phyloP scores from a whole-genome alignment of 225 moss, liverwort and hornwort species.

The Anthoceros angustus region DNA sequence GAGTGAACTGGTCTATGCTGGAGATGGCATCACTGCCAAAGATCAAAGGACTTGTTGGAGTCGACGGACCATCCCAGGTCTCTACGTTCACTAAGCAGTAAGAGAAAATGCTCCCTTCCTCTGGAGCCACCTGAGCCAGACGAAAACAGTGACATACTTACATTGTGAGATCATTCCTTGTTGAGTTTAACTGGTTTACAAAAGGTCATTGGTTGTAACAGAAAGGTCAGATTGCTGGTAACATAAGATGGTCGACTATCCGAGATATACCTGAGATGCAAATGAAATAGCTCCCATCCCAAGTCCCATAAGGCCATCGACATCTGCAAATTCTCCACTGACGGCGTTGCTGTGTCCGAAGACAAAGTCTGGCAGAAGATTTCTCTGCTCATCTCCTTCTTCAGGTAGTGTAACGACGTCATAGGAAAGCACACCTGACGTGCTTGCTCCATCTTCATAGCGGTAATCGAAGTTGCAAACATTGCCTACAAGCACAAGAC shows the following conservation, averaged over 20 bases:
- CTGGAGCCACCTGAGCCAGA: neutral
- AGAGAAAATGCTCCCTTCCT: slow-evolving; percentile 18
- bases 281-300: slow-evolving; percentile 32
- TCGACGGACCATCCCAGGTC: slow-evolving; percentile 31
- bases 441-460: slow-evolving; percentile 42
- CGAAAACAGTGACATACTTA: too few species aligned
- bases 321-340: slow-evolving; percentile 40
- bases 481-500: slow-evolving; percentile 27
- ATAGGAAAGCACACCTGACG: slow-evolving; percentile 35
- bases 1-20: slow-evolving; percentile 19
- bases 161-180: too few species aligned
- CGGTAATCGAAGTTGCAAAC: slow-evolving; percentile 38
- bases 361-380: slow-evolving; percentile 36
- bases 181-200: neutral
- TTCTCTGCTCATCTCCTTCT: slow-evolving; percentile 14
- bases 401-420: slow-evolving; percentile 44
- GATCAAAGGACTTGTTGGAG: slow-evolving; percentile 36
- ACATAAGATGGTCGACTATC: neutral
- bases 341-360: slow-evolving; percentile 41
- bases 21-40: slow-evolving; percentile 30
- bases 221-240: neutral
- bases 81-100: slow-evolving; percentile 48
- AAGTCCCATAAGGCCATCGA: slow-evolving; percentile 36
- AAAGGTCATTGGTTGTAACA: neutral
- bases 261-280: slow-evolving; percentile 25